These are phyloP conservation scores for Podila minutissima DNA, from an alignment of 192 early-diverging fungal genomes.

Conservation along the genomic window DNA sequence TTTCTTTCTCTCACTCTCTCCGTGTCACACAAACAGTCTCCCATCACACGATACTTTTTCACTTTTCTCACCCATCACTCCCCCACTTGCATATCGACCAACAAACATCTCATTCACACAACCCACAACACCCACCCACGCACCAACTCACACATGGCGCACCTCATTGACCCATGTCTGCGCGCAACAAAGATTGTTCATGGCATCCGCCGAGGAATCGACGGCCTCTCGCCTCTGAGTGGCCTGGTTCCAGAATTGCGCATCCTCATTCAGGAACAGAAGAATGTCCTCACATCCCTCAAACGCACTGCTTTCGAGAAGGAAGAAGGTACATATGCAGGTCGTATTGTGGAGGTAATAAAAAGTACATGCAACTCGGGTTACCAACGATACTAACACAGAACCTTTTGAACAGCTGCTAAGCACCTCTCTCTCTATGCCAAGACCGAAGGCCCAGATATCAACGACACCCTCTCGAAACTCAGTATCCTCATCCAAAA, in stretches of 20 bases:
- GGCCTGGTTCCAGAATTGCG: conserved; percentile 48
- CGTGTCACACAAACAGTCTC: no score
- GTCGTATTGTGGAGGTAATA: no score
- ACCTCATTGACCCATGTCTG: conserved; percentile 46
- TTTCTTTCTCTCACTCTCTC: no score
- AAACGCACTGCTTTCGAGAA: conserved; percentile 45
- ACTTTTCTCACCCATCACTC: neutral
- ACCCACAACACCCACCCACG: no score
- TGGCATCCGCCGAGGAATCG: conserved; percentile 46
- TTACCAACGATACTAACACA: neutral
- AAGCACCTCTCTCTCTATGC: conserved; percentile 42
- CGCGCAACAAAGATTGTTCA: conserved; percentile 49
- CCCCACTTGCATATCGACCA: neutral
- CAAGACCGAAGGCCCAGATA: conserved; percentile 48
- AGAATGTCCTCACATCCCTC: conserved; percentile 42
- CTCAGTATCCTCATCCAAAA: conserved; percentile 35
- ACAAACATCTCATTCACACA: neutral
- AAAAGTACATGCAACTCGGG: neutral
- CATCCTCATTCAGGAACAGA: conserved; percentile 49
- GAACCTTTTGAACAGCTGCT: conserved; percentile 13
- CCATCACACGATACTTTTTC: no score
- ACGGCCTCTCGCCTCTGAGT: conserved; percentile 46
- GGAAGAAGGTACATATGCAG: conserved; percentile 34
- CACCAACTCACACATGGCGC: conserved; percentile 22
- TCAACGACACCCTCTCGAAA: conserved; percentile 36